Percentiles rank a stretch among this genome's conserved stretches.
These are phyloP conservation scores for Colletotrichum falcatum DNA, from an alignment of 2,329 filamentous ascomycete species.

Conservation along the genomic window DNA sequence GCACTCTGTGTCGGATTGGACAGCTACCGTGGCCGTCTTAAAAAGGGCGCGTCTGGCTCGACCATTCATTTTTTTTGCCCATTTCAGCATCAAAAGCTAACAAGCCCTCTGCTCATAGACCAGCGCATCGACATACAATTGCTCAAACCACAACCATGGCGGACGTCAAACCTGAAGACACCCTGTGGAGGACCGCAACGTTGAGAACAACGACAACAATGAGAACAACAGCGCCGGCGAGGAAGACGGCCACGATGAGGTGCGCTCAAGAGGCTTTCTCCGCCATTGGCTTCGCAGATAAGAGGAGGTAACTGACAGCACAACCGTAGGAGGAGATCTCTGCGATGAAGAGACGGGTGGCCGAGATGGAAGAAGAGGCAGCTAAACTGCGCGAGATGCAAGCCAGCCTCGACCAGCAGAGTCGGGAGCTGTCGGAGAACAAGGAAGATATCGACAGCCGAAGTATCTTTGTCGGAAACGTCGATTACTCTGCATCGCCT, in stretches of 20 bases:
- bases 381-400: slow-evolving; percentile 91
- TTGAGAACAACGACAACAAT: slow-evolving; percentile 47
- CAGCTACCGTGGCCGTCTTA: slow-evolving; percentile 23
- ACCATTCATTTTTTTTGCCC: slow-evolving; percentile 5
- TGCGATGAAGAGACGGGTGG: slow-evolving; percentile 87
- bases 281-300: slow-evolving; percentile 37
- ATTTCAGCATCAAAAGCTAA: slow-evolving; percentile 8
- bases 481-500: slow-evolving; percentile 96
- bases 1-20: not conserved
- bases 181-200: slow-evolving; percentile 48
- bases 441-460: slow-evolving; percentile 96
- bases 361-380: slow-evolving; percentile 91
- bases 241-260: slow-evolving; percentile 61
- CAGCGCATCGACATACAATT: not conserved
- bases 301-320: slow-evolving; percentile 42
- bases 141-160: slow-evolving; percentile 43
- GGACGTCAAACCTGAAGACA: slow-evolving; percentile 47
- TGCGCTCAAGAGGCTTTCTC: slow-evolving; percentile 48
- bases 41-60: slow-evolving; percentile 26
- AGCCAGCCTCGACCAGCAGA: slow-evolving; percentile 85
- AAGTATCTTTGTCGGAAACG: slow-evolving; percentile 98
- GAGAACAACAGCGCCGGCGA: slow-evolving; percentile 46
- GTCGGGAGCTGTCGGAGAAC: slow-evolving; percentile 79
- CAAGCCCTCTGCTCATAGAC: not conserved
- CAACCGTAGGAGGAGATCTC: slow-evolving; percentile 77